Evolutionary conservation across 257 asterid genomes (phyloP), one percentile per base, ranked within the genome.

Genomic region (Gentiana straminea): DNA sequence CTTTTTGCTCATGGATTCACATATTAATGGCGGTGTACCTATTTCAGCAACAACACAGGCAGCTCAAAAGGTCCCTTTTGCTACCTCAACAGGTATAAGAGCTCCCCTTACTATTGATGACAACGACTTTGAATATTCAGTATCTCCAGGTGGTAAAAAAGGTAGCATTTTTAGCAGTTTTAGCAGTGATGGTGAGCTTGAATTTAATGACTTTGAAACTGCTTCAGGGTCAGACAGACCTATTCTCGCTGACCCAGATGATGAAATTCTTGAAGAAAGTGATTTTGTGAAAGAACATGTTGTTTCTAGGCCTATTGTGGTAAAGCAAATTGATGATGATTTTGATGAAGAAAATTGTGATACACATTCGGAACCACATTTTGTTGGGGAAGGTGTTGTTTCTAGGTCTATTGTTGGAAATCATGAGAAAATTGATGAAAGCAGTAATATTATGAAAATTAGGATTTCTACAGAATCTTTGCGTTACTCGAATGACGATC

Each of bases 21-120:
- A 75, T 15, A 53, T 33, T 61, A 53, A 64, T 74, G 58, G 62
- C 37, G 82, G 88, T 62, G 80, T 73, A 61, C 86, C 86, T 55
- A 60, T 79, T 57, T 83, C 95, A 55, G 72, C 84, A 46, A 50
- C 77, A 37, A 50, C 77, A 37, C 72, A 67, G 51, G 67, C 78
- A 55, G 66, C 73, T 49, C 75, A 85, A 54, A 71, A 69, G 71
- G 77, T 73, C 35, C 7, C 75, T 58, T 58, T 70, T 54, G 57
- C 50, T 61, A 34, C 72, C 36, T 51, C 61, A 8, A 35, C 90
- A 85, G 95, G 95, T 84, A 89, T 89, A 63, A 68, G 94, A 84
- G 97, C 97, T 72, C 97, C 95, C 61, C 63, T 86, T 36, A 86
- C 97, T 71, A 63, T 65, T 53, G 95, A 88, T 75, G 95, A 86